Base-by-base conservation (phyloP, 2,329 filamentous ascomycete species). In the Elsinoe necatrix region DNA sequence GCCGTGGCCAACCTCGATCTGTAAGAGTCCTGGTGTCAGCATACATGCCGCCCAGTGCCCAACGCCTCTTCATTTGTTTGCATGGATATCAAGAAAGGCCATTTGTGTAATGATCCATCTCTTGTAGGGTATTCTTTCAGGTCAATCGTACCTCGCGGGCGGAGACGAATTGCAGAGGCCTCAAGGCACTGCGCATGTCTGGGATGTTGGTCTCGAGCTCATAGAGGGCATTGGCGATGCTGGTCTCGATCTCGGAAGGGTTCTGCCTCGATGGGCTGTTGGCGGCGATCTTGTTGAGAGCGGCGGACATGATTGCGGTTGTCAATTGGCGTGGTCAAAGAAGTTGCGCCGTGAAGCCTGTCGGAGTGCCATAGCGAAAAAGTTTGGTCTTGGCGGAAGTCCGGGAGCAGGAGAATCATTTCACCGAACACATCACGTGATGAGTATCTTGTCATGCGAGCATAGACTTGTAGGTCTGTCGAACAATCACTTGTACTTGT, bases 1-100 rank as follows among this genome's bases (percentile, higher is more conserved):
- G 86, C 93, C 93, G 83, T 97, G 91, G 83, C 93, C 93, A 81
- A 97, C 92, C 84, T 98, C 93, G 83, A 98, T 93, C 93, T 98
- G 73, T 70, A 73, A 73, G 72, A 75, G 71, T 77, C 75, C 75
- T 78, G 75, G 75, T 77, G 75, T 78, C 75, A 78, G 75, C 75
- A 64, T 67, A 63, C 61, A 69, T 70, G 75, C 75, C 72, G 73
- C 73, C 75, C 75, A 78, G 75, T 78, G 75, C 75, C 75, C 75
- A 77, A 67, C 75, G 75, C 75, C 75, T 78, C 75, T 77, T 77
- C 75, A 67, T 59, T 48, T 59, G 57, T 54, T 27, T 54, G 16
- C n/a, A n/a, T 12, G 41, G 41, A 12, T 57, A 50, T 52, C 29
- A 52, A 18, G 48, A 8, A 35, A 18, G 20, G 6, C 27, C 9